A percentile compares a stretch with the other conserved stretches of the same genome.
phyloP scores from a whole-genome alignment of 352 stramenopile species.

The Globisporangium acanthophoron region DNA sequence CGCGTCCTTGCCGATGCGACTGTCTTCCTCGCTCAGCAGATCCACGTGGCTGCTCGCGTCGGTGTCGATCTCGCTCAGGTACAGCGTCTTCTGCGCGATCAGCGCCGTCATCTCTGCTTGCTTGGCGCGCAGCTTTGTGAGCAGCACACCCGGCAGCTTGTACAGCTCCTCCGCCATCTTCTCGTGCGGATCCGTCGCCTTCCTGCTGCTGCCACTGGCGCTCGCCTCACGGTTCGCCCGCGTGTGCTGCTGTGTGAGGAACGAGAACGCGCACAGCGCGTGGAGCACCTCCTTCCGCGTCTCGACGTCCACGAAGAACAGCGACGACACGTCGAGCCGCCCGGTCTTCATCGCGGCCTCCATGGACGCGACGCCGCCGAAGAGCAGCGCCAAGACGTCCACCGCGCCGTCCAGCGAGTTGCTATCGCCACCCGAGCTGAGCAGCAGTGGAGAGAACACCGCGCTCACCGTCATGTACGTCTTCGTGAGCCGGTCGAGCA shows the following conservation, averaged over 20 bases:
- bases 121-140: slow-evolving; percentile 58
- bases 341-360: slow-evolving; percentile 76
- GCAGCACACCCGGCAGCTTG: slow-evolving; percentile 52
- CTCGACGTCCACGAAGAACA: slow-evolving; percentile 68
- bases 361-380: slow-evolving; percentile 67
- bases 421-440: slow-evolving; percentile 15
- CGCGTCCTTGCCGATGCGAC: slow-evolving; percentile 61
- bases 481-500: slow-evolving; percentile 59
- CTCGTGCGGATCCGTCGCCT: slow-evolving; percentile 16
- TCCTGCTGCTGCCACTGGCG: slow-evolving; percentile 2
- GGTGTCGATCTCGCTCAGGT: slow-evolving; percentile 63
- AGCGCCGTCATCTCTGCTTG: slow-evolving; percentile 42
- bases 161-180: slow-evolving; percentile 63
- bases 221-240: slow-evolving; percentile 6
- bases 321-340: slow-evolving; percentile 61
- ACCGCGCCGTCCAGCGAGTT: slow-evolving; percentile 32
- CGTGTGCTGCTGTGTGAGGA: slow-evolving; percentile 52
- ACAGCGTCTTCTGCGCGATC: slow-evolving; percentile 68
- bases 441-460: slow-evolving; percentile 18
- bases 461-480: slow-evolving; percentile 48
- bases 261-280: slow-evolving; percentile 79
- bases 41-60: slow-evolving; percentile 44
- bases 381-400: slow-evolving; percentile 70
- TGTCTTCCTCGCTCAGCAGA: slow-evolving; percentile 50
- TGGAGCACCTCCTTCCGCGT: slow-evolving; percentile 70